These are phyloP conservation scores for Coemansia sp. DNA, from an alignment of 192 early-diverging fungal genomes.

Conservation along the genomic window DNA sequence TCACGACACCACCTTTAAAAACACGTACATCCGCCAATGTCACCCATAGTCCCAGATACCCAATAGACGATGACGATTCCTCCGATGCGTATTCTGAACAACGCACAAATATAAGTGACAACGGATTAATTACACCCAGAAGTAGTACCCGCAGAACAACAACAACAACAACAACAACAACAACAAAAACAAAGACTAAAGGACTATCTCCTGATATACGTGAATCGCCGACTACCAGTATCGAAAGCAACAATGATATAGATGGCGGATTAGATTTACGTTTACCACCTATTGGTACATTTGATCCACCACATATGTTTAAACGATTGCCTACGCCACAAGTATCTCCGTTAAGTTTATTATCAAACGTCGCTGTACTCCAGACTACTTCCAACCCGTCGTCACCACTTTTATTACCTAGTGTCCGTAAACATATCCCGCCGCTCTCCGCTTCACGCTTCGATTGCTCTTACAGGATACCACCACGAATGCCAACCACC, in stretches of 20 bases:
- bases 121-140: no score
- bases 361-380: slow-evolving; percentile 11
- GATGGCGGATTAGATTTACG: no score
- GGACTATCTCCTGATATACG: no score
- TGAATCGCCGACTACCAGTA: no score
- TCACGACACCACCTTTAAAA: not conserved
- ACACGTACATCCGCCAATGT: not conserved
- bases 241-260: no score
- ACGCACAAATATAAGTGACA: no score
- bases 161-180: no score
- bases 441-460: slow-evolving; percentile 22
- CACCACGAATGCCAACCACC: not conserved
- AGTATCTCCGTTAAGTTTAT: slow-evolving; percentile 5
- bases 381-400: not conserved
- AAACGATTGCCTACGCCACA: not conserved
- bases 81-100: no score
- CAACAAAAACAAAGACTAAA: no score
- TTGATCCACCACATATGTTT: not conserved
- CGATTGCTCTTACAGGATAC: slow-evolving; percentile 8
- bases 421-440: not conserved
- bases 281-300: slow-evolving; percentile 5
- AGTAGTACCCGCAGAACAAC: no score
- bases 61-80: no score
- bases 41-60: no score
- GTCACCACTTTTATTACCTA: not conserved